These are phyloP conservation scores for Ustilaginoidea virens DNA, from an alignment of 2,329 filamentous ascomycete genomes.

Conservation along the genomic window DNA sequence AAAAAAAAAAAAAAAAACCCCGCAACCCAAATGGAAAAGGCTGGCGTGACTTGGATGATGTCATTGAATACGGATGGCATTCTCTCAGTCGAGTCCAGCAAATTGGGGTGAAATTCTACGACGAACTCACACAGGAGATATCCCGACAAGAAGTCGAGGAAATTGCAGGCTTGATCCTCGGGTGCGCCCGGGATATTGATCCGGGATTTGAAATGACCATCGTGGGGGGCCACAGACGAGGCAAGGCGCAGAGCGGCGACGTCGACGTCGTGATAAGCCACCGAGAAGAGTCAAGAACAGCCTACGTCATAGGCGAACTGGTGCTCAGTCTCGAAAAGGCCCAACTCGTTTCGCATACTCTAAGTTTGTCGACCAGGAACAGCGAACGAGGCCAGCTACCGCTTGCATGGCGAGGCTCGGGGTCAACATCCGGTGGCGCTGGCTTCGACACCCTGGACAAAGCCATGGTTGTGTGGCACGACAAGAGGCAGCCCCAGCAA, in stretches of 20 bases:
- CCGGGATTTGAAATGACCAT: slow-evolving; percentile 41
- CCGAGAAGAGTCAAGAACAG: slow-evolving; percentile 51
- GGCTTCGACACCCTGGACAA: slow-evolving; percentile 88
- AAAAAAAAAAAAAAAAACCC: neutral
- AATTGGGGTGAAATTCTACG: slow-evolving; percentile 86
- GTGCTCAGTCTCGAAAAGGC: slow-evolving; percentile 53
- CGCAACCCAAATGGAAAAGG: slow-evolving; percentile 24
- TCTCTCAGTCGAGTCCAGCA: slow-evolving; percentile 67
- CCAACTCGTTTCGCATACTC: slow-evolving; percentile 65
- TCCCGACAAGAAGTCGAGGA: slow-evolving; percentile 56
- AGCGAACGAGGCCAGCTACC: slow-evolving; percentile 56
- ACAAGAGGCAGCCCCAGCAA: slow-evolving; percentile 3
- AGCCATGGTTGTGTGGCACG: slow-evolving; percentile 81
- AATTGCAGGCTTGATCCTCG: slow-evolving; percentile 48
- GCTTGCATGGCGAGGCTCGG: slow-evolving; percentile 34
- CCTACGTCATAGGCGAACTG: slow-evolving; percentile 55
- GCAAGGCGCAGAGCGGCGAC: slow-evolving; percentile 59
- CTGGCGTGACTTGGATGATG: slow-evolving; percentile 74
- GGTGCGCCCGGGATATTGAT: slow-evolving; percentile 50
- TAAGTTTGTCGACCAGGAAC: slow-evolving; percentile 53
- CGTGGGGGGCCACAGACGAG: slow-evolving; percentile 69
- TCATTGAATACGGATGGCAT: slow-evolving; percentile 71
- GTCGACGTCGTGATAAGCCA: slow-evolving; percentile 80
- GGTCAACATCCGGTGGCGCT: slow-evolving; percentile 19
- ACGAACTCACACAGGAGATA: slow-evolving; percentile 63